Evolutionary conservation across 805 yeast genomes (phyloP).

Genomic region (Lachancea fermentati): DNA sequence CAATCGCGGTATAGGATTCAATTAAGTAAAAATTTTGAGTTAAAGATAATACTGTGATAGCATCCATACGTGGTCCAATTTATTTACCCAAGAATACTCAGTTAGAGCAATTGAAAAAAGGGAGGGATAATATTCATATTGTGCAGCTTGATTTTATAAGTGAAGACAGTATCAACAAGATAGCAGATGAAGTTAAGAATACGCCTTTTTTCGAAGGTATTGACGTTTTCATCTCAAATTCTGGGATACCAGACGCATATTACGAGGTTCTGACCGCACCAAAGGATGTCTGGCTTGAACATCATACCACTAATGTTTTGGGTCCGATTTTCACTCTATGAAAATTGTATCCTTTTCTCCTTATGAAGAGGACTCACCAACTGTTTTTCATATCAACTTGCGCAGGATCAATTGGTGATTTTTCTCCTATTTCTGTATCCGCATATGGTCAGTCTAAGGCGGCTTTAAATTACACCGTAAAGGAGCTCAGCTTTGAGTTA

Average conservation of each 20-base stretch:
- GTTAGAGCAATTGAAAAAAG: conserved; percentile 12
- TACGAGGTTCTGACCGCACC: conserved; percentile 18
- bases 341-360: conserved; percentile 19
- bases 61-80: conserved; percentile 7
- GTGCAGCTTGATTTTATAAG: conserved; percentile 19
- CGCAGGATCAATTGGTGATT: conserved; percentile 23
- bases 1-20: conserved; percentile 35
- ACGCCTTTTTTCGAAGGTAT: conserved; percentile 19
- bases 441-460: conserved; percentile 37
- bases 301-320: conserved; percentile 11
- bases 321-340: conserved; percentile 11
- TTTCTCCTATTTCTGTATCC: conserved; percentile 13
- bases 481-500: conserved; percentile 26
- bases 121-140: conserved; percentile 13
- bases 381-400: conserved; percentile 25
- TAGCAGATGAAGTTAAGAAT: conserved; percentile 12
- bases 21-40: conserved; percentile 24
- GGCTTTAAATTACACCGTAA: conserved; percentile 32
- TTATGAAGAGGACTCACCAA: conserved; percentile 17
- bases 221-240: conserved; percentile 29
- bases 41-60: conserved; percentile 16
- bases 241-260: conserved; percentile 26
- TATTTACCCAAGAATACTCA: conserved; percentile 15
- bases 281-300: conserved; percentile 8
- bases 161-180: conserved; percentile 14